Conservation (phyloP, 2,329 filamentous ascomycete species). For the Phyllosticta citribraziliensis region DNA sequence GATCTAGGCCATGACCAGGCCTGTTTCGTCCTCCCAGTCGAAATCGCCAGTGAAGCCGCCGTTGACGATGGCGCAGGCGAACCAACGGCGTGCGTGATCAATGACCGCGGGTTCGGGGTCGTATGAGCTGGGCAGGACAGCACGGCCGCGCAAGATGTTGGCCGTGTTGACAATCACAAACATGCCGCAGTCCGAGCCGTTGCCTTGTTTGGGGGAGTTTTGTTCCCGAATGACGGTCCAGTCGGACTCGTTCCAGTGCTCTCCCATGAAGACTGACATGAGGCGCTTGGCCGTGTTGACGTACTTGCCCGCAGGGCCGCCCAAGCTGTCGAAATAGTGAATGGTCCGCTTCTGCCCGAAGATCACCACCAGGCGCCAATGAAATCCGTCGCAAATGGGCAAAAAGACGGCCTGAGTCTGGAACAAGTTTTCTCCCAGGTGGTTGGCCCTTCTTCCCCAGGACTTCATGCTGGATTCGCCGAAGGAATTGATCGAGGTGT, state of each 20-base stretch:
- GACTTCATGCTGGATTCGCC: constrained; percentile 38
- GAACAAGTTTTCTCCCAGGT: constrained; percentile 36
- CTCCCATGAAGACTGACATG: not conserved
- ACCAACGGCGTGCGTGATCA: constrained; percentile 48
- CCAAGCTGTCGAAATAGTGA: constrained; percentile 61
- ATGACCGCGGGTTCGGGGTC: constrained; percentile 38
- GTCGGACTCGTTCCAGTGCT: constrained; percentile 28
- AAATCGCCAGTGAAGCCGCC: not conserved
- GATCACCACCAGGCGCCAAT: constrained; percentile 66
- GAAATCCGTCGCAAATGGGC: constrained; percentile 53
- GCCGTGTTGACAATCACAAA: constrained; percentile 66
- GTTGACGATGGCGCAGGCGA: constrained; percentile 41
- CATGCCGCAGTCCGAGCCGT: constrained; percentile 67
- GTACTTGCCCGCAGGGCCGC: constrained; percentile 28
- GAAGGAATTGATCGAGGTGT: constrained; percentile 50
- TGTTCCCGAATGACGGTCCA: constrained; percentile 48
- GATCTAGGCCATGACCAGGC: not conserved
- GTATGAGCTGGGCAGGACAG: constrained; percentile 34
- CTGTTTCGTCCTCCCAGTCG: not conserved
- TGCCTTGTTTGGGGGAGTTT: constrained; percentile 48
- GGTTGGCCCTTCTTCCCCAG: constrained; percentile 35
- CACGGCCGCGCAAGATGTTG: constrained; percentile 38
- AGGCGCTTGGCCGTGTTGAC: constrained; percentile 7
- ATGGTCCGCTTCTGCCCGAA: constrained; percentile 51
- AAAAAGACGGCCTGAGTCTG: constrained; percentile 59